phyloP scores from a whole-genome alignment of 148 eudicot genomes.

The Tetragonia tetragonoides region DNA sequence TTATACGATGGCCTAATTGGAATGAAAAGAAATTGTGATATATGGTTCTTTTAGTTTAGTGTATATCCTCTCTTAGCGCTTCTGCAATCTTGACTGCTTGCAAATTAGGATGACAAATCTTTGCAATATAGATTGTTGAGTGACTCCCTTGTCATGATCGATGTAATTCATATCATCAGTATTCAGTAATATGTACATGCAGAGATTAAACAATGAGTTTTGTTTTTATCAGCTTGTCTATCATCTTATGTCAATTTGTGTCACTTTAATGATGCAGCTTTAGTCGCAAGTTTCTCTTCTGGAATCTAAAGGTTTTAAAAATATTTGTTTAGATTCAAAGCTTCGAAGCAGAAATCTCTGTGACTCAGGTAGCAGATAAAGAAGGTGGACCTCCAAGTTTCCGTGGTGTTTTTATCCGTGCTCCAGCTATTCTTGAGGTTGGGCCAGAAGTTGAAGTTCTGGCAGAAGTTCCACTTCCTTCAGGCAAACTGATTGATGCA shows the following conservation, averaged over 20 bases:
- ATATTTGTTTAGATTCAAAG: slow-evolving; percentile 63
- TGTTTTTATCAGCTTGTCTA: neutral
- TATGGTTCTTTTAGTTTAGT: neutral
- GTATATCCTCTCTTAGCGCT: neutral
- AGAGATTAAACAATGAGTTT: neutral
- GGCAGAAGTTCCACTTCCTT: slow-evolving; percentile 63
- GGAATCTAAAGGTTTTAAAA: neutral
- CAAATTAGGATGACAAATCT: neutral
- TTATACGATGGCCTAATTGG: neutral
- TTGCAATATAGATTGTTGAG: neutral
- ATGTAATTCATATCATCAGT: neutral
- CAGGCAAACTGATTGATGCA: slow-evolving; percentile 30
- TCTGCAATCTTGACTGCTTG: neutral
- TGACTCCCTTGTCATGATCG: neutral
- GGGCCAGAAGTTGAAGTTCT: slow-evolving; percentile 89
- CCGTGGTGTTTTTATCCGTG: slow-evolving; percentile 88
- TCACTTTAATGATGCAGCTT: neutral
- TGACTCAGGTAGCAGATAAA: slow-evolving; percentile 62
- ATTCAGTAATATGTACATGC: too few relatives aligned
- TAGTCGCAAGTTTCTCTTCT: neutral
- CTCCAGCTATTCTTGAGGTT: slow-evolving; percentile 87
- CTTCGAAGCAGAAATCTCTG: slow-evolving; percentile 83
- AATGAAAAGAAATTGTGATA: neutral
- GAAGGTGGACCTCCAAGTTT: slow-evolving; percentile 88
- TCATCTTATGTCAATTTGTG: neutral